phyloP scores from a whole-genome alignment of 2,329 filamentous ascomycete genomes.

The Stagonosporopsis cucurbitacearum region DNA sequence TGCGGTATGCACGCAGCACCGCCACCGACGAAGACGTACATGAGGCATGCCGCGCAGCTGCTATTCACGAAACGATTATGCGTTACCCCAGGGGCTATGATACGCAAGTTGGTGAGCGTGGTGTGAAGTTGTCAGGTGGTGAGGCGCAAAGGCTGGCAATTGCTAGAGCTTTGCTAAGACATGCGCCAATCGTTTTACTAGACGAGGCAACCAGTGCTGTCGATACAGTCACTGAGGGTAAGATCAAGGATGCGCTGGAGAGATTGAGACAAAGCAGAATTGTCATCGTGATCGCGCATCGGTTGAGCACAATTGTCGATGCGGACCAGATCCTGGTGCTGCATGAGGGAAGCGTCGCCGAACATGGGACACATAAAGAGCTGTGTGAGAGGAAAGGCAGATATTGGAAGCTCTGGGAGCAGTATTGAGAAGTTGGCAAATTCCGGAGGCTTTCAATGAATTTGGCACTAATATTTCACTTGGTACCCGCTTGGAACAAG shows the following conservation, averaged over 20 bases:
- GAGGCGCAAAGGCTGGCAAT: conserved; percentile 84
- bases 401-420: conserved; percentile 10
- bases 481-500: too few species aligned
- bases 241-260: conserved; percentile 40
- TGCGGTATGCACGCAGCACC: conserved; percentile 7
- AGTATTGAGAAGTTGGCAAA: not conserved
- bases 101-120: conserved; percentile 87
- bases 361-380: conserved; percentile 40
- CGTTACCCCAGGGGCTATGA: conserved; percentile 73
- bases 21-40: conserved; percentile 4
- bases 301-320: conserved; percentile 48
- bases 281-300: conserved; percentile 52
- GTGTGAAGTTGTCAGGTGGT: conserved; percentile 61
- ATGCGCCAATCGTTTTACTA: conserved; percentile 19
- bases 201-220: conserved; percentile 12
- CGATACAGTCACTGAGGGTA: conserved; percentile 3
- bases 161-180: conserved; percentile 35
- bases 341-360: conserved; percentile 47
- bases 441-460: too few species aligned
- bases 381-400: conserved; percentile 6
- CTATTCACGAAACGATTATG: conserved; percentile 77
- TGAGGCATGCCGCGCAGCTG: conserved; percentile 8
- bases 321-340: conserved; percentile 52
- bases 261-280: conserved; percentile 31
- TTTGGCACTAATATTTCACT: too few species aligned